These are phyloP conservation scores for Solanum chmielewskii DNA, from an alignment of 257 asterid species.

Conservation along the genomic window DNA sequence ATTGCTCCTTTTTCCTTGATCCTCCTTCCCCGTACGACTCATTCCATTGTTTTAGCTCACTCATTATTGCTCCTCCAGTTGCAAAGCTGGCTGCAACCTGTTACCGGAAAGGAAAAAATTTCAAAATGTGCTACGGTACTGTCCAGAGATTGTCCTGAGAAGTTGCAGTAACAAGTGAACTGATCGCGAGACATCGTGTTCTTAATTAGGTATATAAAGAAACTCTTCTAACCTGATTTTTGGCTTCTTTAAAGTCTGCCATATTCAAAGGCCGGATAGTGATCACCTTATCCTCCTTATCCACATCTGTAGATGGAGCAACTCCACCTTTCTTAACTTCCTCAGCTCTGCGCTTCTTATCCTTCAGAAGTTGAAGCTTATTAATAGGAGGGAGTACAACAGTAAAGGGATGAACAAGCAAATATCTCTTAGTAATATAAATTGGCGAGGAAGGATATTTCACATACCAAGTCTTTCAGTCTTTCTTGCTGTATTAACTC, in stretches of 20 bases:
- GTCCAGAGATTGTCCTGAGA: background rate
- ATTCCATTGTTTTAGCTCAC: conserved; percentile 69
- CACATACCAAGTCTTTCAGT: conserved; percentile 34
- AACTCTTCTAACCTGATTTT: conserved; percentile 42
- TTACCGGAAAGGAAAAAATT: background rate
- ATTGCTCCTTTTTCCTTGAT: conserved; percentile 71
- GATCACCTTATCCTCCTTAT: conserved; percentile 40
- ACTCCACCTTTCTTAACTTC: conserved; percentile 15
- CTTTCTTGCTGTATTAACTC: conserved; percentile 73
- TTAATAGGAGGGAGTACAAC: background rate
- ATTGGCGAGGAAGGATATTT: background rate
- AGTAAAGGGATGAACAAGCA: background rate
- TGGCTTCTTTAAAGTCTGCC: conserved; percentile 71
- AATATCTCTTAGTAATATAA: background rate
- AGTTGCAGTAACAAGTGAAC: background rate
- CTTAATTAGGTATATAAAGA: background rate
- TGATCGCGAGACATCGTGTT: too few species aligned
- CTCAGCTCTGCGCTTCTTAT: conserved; percentile 27
- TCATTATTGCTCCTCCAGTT: conserved; percentile 53
- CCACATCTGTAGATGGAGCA: conserved; percentile 4
- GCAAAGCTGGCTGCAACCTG: conserved; percentile 90
- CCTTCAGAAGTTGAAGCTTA: conserved; percentile 5
- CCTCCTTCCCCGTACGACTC: conserved; percentile 73
- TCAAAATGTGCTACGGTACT: background rate
- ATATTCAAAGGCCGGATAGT: conserved; percentile 67